Evolutionary conservation across 352 stramenopile species (phyloP).

Genomic region (Pythium phragmiticola): DNA sequence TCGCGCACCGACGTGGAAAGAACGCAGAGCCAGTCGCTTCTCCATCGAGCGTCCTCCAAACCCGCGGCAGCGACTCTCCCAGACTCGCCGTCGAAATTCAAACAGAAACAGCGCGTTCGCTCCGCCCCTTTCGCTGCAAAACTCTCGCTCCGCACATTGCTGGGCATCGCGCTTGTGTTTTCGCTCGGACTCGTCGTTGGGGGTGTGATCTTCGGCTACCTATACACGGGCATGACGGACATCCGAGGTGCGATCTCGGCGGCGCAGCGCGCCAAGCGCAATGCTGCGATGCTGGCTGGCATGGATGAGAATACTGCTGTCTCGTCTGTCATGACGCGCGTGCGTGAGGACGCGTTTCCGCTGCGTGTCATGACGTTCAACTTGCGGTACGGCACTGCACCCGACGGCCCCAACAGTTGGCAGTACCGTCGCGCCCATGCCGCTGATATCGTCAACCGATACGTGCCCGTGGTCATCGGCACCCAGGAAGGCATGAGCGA

Average conservation of each 20-base stretch:
- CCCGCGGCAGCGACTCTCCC: background rate
- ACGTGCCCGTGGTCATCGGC: constrained; percentile 30
- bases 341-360: constrained; percentile 18
- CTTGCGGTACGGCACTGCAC: constrained; percentile 33
- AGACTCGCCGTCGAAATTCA: background rate
- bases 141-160: background rate
- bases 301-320: background rate
- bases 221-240: constrained; percentile 15
- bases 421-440: constrained; percentile 32
- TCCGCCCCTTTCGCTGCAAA: background rate
- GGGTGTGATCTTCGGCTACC: constrained; percentile 3
- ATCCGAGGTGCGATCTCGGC: constrained; percentile 9
- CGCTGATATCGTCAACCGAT: constrained; percentile 39
- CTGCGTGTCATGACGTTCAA: constrained; percentile 44
- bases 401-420: constrained; percentile 35
- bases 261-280: constrained; percentile 8
- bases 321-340: background rate
- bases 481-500: constrained; percentile 36
- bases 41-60: background rate
- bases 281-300: background rate
- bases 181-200: constrained; percentile 5
- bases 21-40: constrained; percentile 3
- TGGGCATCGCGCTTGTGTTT: constrained; percentile 2
- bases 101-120: background rate
- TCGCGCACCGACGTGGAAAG: background rate